phyloP scores from a whole-genome alignment of 768 basidiomycete genomes.

The Lenzites betulinus region DNA sequence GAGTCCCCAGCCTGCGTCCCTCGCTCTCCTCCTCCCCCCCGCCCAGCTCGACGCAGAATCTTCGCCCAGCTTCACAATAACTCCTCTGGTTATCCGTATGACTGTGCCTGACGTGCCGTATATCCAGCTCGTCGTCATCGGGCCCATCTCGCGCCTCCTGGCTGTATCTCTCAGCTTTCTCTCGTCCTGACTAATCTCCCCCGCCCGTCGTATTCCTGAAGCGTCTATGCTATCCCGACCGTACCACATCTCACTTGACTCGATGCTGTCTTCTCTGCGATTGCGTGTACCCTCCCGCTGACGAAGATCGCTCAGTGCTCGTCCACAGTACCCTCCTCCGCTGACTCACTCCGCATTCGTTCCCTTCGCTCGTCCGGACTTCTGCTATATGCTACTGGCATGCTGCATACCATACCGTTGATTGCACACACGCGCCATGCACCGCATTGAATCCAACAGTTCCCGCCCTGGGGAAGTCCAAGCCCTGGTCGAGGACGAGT shows the following conservation, averaged over 20 bases:
- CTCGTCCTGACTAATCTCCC: constrained; percentile 6
- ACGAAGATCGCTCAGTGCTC: background rate
- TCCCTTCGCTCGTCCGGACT: background rate
- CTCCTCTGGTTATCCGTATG: background rate
- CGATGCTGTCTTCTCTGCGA: background rate
- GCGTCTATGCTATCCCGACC: constrained; percentile 5
- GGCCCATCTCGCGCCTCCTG: background rate
- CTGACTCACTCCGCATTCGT: background rate
- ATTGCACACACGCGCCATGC: background rate
- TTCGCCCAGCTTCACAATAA: constrained; percentile 2
- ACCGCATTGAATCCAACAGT: background rate
- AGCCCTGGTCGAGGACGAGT: background rate
- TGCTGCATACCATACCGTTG: background rate
- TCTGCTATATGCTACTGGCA: background rate
- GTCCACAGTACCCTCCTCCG: background rate
- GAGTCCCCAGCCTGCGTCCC: constrained; percentile 7
- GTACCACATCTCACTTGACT: constrained; percentile 1
- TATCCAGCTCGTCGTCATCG: background rate
- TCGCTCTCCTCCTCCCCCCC: constrained; percentile 5
- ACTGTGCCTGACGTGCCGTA: background rate
- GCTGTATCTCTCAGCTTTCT: background rate
- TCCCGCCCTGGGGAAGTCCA: background rate
- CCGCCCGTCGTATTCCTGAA: background rate
- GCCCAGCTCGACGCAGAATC: constrained; percentile 10
- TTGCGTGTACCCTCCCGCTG: constrained; percentile 2